Conservation (phyloP, 352 stramenopile genomes). For the Thalassiosira gravida region DNA sequence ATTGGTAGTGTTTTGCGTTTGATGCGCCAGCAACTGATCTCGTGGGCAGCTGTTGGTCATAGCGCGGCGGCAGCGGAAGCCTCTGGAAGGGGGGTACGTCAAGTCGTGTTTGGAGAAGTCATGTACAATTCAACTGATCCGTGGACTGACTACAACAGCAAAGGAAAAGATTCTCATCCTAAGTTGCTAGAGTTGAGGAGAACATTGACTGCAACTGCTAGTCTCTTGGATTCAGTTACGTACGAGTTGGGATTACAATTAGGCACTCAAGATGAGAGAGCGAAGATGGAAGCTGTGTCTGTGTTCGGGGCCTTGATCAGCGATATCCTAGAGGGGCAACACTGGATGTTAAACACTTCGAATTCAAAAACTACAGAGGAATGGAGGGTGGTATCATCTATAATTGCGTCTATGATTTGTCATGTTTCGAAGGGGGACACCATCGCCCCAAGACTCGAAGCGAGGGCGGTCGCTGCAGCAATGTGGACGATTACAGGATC, state of each 20-base stretch:
- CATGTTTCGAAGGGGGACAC: conserved; percentile 82
- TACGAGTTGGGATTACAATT: conserved; percentile 54
- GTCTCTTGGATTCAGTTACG: conserved; percentile 71
- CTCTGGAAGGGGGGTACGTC: conserved; percentile 62
- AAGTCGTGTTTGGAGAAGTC: conserved; percentile 80
- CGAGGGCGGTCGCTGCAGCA: conserved; percentile 69
- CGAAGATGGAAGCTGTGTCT: conserved; percentile 44
- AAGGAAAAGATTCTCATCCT: conserved; percentile 71
- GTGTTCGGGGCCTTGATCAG: conserved; percentile 67
- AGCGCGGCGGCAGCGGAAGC: conserved; percentile 75
- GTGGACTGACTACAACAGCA: conserved; percentile 67
- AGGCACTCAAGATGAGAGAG: conserved; percentile 44
- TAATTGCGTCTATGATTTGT: conserved; percentile 76
- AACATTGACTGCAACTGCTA: conserved; percentile 69
- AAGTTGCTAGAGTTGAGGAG: conserved; percentile 78
- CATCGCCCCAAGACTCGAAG: conserved; percentile 74
- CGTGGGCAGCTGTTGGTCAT: conserved; percentile 82
- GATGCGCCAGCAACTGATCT: conserved; percentile 81
- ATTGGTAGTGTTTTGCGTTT: conserved; percentile 69
- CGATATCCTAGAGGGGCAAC: conserved; percentile 76
- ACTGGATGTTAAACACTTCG: conserved; percentile 62
- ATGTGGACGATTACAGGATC: conserved; percentile 84
- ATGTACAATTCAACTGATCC: conserved; percentile 70
- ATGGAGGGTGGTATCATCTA: conserved; percentile 74
- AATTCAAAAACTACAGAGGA: conserved; percentile 35